Base-by-base conservation (phyloP, 176 grass and related monocot genomes). In the Cenchrus americanus region DNA sequence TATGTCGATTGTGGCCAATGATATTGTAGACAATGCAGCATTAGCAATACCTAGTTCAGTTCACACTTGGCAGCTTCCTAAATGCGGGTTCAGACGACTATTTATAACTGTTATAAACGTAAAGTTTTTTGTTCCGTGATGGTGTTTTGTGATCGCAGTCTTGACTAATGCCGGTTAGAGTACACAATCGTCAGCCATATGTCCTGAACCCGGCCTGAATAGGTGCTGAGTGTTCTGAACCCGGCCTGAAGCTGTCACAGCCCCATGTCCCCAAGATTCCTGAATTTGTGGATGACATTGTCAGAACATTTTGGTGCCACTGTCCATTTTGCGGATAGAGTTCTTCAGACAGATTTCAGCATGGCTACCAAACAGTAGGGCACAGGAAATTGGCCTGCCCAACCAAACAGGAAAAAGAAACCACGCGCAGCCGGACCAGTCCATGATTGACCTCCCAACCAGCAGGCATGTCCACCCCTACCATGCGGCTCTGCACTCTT, bases 401-500 rank as follows among this genome's bases (percentile, higher is more conserved):
- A 53, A 10, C 15, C 34, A 53, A 53, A 6, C 43, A 71, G 69
- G 7, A 71, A 77, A 77, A 78, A 61, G 48, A 27, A 6, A 52
- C 8, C 14, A 54, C 26, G 44, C 49, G 57, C 57, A 26, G 34
- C 34, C 34, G 34, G 30, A 4, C 7, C 21, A 52, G 54, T n/a
- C 54, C 62, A 73, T 73, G 67, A 80, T 86, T 66, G 69, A 66
- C 60, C 62, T 75, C 77, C 73, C 37, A 66, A 74, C 15, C 68
- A 40, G 67, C 84, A 86, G 55, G 47, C 52, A 77, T 32, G 66
- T 32, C 22, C 12, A 62, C 43, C 76, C 21, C 75, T 72, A 3
- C 84, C 58, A 80, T 75, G 49, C 48, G 14, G 52, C 48, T 57
- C 62, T 75, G 69, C 62, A 69, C 78, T 69, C 61, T 50, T 69